Evolutionary conservation across 1,139 yeast species (phyloP).

Genomic region (Saccharomyces hybrid): DNA sequence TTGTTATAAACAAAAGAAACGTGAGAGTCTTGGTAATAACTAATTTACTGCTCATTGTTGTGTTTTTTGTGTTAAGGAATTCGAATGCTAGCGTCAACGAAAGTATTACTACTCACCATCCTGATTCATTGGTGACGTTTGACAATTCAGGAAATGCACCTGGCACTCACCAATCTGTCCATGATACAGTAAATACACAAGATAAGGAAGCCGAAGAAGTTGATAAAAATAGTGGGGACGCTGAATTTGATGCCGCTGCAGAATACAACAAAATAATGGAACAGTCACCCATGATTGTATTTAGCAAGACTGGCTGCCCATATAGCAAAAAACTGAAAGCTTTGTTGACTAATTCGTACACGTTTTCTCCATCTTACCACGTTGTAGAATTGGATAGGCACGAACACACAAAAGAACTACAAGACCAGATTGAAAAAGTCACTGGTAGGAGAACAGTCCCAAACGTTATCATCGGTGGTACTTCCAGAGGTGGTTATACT

Average conservation of each 20-base stretch:
- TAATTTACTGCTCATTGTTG: slow-evolving; percentile 19
- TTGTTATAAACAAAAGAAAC: slow-evolving; percentile 19
- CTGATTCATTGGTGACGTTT: neutral
- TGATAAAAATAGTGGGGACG: slow-evolving; percentile 1
- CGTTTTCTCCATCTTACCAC: slow-evolving; percentile 61
- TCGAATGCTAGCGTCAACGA: slow-evolving; percentile 11
- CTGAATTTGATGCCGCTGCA: slow-evolving; percentile 51
- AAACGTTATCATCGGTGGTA: slow-evolving; percentile 51
- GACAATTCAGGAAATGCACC: neutral
- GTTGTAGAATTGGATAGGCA: slow-evolving; percentile 78
- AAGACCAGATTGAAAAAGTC: slow-evolving; percentile 45
- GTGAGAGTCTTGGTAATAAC: slow-evolving; percentile 25
- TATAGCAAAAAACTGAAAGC: slow-evolving; percentile 62
- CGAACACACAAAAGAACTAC: slow-evolving; percentile 52
- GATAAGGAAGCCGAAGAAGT: slow-evolving; percentile 1
- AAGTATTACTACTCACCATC: neutral
- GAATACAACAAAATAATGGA: slow-evolving; percentile 47
- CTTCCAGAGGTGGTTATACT: slow-evolving; percentile 67
- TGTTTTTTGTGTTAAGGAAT: slow-evolving; percentile 24
- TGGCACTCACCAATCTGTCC: neutral
- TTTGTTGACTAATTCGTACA: slow-evolving; percentile 53
- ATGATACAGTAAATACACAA: neutral
- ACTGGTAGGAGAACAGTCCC: slow-evolving; percentile 65
- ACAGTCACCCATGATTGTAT: slow-evolving; percentile 60
- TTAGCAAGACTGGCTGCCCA: slow-evolving; percentile 65